Percentiles rank a stretch among this genome's conserved stretches.
These are phyloP conservation scores for Ajuga reptans DNA, from an alignment of 305 asterid species.

Conservation along the genomic window DNA sequence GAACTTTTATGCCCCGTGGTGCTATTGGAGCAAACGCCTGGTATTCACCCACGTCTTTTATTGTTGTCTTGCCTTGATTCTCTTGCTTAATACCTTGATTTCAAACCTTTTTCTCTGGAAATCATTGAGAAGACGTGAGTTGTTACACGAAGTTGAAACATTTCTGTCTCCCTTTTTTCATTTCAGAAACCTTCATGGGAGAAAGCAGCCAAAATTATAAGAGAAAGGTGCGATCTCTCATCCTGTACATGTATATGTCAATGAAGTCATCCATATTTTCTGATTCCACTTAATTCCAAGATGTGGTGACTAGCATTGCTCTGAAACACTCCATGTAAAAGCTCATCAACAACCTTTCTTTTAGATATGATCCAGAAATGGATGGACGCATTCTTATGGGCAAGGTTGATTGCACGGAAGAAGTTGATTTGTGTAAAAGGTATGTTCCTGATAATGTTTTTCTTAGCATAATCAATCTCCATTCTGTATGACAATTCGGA, in stretches of 20 bases:
- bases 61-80: slow-evolving; percentile 6
- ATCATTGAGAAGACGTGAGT: not conserved
- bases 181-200: slow-evolving; percentile 99
- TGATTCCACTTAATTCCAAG: slow-evolving; percentile 21
- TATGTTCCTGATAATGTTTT: slow-evolving; percentile 29
- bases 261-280: not conserved
- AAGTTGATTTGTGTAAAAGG: slow-evolving; percentile 77
- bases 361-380: slow-evolving; percentile 66
- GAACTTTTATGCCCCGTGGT: slow-evolving; percentile 97
- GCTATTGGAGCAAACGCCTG: slow-evolving; percentile 93
- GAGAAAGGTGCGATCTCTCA: slow-evolving; percentile 56
- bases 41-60: slow-evolving; percentile 31
- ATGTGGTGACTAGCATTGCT: slow-evolving; percentile 20
- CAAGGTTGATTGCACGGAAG: slow-evolving; percentile 90
- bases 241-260: slow-evolving; percentile 14
- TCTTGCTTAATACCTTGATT: not conserved
- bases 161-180: slow-evolving; percentile 16
- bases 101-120: slow-evolving; percentile 10
- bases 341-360: slow-evolving; percentile 21
- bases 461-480: not conserved
- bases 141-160: slow-evolving; percentile 7
- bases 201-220: slow-evolving; percentile 86
- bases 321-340: slow-evolving; percentile 14
- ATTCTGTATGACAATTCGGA: slow-evolving; percentile 1
- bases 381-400: slow-evolving; percentile 92